Conservation (phyloP, 768 basidiomycete genomes). For the Boletus sp. region DNA sequence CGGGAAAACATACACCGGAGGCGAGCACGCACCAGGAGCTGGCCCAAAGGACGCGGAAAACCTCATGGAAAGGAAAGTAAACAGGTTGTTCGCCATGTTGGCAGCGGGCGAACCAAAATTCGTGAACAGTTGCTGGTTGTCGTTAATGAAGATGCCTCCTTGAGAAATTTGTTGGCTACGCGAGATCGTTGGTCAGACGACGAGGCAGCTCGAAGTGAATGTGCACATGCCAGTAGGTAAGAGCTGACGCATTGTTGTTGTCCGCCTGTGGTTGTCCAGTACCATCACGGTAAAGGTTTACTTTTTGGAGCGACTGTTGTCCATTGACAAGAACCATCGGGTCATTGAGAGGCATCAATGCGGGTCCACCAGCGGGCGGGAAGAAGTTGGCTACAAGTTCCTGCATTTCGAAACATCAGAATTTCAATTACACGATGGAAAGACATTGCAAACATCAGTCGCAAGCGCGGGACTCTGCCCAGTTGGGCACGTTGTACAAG, state of each 20-base stretch:
- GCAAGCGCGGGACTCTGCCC: conserved; percentile 21
- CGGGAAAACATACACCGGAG: background rate
- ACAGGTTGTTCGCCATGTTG: conserved; percentile 20
- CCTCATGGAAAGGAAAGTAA: conserved; percentile 31
- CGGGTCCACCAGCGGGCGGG: conserved; percentile 25
- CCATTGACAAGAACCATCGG: conserved; percentile 28
- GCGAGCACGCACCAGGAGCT: conserved; percentile 17
- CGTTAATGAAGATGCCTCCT: conserved; percentile 23
- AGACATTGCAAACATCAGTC: conserved; percentile 17
- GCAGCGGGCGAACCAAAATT: conserved; percentile 22
- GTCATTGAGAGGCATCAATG: conserved; percentile 25
- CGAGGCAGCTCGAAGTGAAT: background rate
- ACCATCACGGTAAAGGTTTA: conserved; percentile 28
- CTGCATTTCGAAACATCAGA: conserved; percentile 7
- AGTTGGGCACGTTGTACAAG: conserved; percentile 24
- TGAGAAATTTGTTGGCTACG: conserved; percentile 23
- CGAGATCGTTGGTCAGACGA: background rate
- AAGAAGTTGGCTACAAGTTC: conserved; percentile 25
- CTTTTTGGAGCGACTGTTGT: conserved; percentile 24
- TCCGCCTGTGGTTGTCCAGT: conserved; percentile 28
- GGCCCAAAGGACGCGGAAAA: conserved; percentile 26
- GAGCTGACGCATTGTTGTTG: conserved; percentile 20
- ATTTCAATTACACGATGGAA: background rate
- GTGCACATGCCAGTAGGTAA: conserved; percentile 21
- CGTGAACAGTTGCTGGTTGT: conserved; percentile 21